Evolutionary conservation across 208 protist genomes (phyloP), one percentile per base, ranked within the genome.

Genomic region (Leishmania gerbilli): DNA sequence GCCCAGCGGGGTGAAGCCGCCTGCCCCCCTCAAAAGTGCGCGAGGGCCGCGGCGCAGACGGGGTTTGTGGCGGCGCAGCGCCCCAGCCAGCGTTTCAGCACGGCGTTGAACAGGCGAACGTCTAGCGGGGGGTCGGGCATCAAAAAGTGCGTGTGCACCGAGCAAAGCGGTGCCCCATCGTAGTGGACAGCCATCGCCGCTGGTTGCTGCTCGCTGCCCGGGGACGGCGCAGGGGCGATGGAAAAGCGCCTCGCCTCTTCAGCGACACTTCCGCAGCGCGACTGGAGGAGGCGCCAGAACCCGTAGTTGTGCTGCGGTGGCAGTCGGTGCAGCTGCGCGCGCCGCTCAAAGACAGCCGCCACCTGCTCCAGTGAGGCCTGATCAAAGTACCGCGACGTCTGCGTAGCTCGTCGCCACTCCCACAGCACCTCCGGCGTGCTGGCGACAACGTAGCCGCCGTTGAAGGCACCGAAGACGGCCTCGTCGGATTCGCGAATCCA

Each of bases 251-350:
- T 53, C 17, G 87, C 90, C 74, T 96, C 90, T 1, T 81, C 69
- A 0, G 79, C 51, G 27, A 84, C 74, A 62, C 81, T 81, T 1
- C 77, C 80, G 5, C 77, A 60, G 3, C 71, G 76, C 6, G 87
- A 79, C 67, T 96, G 92, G 58, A 94, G 83, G 45, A 97, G 78
- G n/a, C 94, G 90, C 94, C 94, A 97, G 77, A 91, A 97, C 0
- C 92, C 92, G 81, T 95, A 97, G 84, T 97, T 97, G 84, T 93
- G 89, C 72, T 96, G 90, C 49, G 86, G 85, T 31, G 91, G 89
- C 17, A 95, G 78, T 45, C 87, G 79, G 74, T 89, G 81, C 65
- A 93, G 77, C 60, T 69, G 76, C 60, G 31, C 82, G 37, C 71
- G 51, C 9, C 60, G 53, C 64, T 76, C 51, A 76, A 90, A 92